Percentiles rank a stretch among this genome's conserved stretches.
phyloP scores from a whole-genome alignment of 139 green algal species.

The Nannochloris sp. region DNA sequence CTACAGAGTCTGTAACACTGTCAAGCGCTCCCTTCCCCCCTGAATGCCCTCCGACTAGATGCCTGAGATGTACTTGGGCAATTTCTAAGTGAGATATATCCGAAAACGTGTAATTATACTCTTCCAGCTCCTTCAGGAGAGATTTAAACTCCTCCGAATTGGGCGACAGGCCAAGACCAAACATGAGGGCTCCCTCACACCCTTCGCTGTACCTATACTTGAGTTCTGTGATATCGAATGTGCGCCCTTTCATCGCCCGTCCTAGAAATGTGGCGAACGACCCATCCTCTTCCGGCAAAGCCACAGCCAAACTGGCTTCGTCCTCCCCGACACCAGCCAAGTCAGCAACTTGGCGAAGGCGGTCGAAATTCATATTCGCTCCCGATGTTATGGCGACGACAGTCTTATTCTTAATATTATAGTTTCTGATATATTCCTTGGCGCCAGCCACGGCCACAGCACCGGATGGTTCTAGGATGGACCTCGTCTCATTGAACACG shows the following conservation, averaged over 20 bases:
- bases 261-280: slow-evolving; percentile 58
- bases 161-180: slow-evolving; percentile 41
- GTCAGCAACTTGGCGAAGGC: slow-evolving; percentile 82
- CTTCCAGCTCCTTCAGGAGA: slow-evolving; percentile 55
- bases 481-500: slow-evolving; percentile 78
- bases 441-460: slow-evolving; percentile 82
- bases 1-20: neutral
- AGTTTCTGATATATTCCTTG: slow-evolving; percentile 41
- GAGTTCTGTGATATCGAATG: slow-evolving; percentile 36
- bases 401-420: slow-evolving; percentile 18
- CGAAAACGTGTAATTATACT: slow-evolving; percentile 42
- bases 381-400: slow-evolving; percentile 57
- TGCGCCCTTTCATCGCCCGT: slow-evolving; percentile 19
- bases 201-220: slow-evolving; percentile 28
- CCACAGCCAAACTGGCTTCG: slow-evolving; percentile 78
- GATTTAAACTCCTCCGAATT: slow-evolving; percentile 26
- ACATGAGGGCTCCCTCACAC: slow-evolving; percentile 54
- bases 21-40: slow-evolving; percentile 18
- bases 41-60: slow-evolving; percentile 68
- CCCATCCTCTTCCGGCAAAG: slow-evolving; percentile 70
- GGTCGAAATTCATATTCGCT: slow-evolving; percentile 96
- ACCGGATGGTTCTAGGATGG: slow-evolving; percentile 86
- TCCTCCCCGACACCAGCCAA: slow-evolving; percentile 81
- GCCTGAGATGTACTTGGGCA: slow-evolving; percentile 73
- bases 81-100: slow-evolving; percentile 66